Base-by-base conservation (phyloP, 192 early-diverging fungal species). In the Backusella macrospora region DNA sequence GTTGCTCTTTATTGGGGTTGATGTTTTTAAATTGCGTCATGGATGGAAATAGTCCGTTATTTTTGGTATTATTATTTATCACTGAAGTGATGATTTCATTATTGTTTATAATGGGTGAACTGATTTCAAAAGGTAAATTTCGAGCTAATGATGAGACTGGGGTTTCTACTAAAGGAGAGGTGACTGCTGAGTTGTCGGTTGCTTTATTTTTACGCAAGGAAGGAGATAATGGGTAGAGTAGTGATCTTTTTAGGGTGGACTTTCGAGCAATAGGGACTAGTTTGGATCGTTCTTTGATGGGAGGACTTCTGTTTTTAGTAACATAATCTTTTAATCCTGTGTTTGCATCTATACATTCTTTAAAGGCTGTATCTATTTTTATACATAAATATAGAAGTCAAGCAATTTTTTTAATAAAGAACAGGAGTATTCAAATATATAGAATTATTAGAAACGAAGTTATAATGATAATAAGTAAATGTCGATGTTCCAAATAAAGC, bases 341-440 rank as follows among this genome's bases (percentile, higher is more conserved):
- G 21, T 81, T 63, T 43, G 76, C 68, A 21, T 68, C 42, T 13
- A 75, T 72, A 59, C 80, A 81, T 52, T 81, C 64, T 26, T 72
- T 21, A 65, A 77, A 81, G 23, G 80, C 80, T 13, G 44, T 77
- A 16, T 15, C 80, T 81, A 66, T 43, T 64, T 10, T 15, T 55
- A 55, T 21, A 23, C 6, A 49, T 55, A 2, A 12, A 55, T 55
- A 21, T 21, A 55, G 13, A 55, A 23, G 23, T 23, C 18, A 55
- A 12, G 7, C 12, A n/a, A 8, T 21, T 52, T 55, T 55, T 55
- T 55, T 23, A 23, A 23, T 55, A 26, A 18, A 55, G 18, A 55
- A 55, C 18, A 55, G 52, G 52, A 55, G 52, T 26, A 18, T 49
- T 4, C 23, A 21, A n/a, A 55, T 43, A 55, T 55, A n/a, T 8